phyloP scores from a whole-genome alignment of 1,284 basidiomycete species.

The Moniliophthora roreri region DNA sequence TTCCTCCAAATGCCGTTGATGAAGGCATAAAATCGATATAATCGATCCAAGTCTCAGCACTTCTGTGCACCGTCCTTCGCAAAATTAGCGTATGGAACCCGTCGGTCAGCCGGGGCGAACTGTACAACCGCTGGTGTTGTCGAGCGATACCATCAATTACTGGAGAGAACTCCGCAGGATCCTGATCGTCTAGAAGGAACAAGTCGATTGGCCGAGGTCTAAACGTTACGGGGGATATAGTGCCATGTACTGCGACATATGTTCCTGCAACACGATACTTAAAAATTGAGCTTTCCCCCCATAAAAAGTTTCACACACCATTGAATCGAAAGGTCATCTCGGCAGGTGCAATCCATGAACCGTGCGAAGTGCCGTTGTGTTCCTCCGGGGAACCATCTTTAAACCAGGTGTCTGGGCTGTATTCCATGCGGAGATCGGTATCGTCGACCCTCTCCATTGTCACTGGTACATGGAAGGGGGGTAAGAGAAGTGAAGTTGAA shows the following conservation, averaged over 20 bases:
- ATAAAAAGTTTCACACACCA: neutral
- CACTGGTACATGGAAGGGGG: too few relatives aligned
- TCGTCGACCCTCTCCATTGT: neutral
- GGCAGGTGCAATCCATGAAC: neutral
- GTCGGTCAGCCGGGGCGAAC: neutral
- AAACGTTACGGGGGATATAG: neutral
- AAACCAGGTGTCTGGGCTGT: neutral
- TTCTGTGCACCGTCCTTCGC: neutral
- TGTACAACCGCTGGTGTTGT: neutral
- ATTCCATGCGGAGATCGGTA: neutral
- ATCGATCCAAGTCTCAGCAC: neutral
- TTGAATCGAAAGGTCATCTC: neutral
- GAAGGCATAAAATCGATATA: neutral
- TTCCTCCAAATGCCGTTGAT: too few relatives aligned
- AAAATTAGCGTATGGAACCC: neutral
- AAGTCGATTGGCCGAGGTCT: neutral
- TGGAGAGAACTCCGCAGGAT: neutral
- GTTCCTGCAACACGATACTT: neutral
- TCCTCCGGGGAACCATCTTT: neutral
- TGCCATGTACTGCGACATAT: neutral
- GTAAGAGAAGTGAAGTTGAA: too few relatives aligned
- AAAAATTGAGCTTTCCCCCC: too few relatives aligned
- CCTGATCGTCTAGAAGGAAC: neutral
- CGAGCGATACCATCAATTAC: neutral
- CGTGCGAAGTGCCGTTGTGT: neutral